Conservation (phyloP, 768 basidiomycete species). For the Baorangia bicolor region DNA sequence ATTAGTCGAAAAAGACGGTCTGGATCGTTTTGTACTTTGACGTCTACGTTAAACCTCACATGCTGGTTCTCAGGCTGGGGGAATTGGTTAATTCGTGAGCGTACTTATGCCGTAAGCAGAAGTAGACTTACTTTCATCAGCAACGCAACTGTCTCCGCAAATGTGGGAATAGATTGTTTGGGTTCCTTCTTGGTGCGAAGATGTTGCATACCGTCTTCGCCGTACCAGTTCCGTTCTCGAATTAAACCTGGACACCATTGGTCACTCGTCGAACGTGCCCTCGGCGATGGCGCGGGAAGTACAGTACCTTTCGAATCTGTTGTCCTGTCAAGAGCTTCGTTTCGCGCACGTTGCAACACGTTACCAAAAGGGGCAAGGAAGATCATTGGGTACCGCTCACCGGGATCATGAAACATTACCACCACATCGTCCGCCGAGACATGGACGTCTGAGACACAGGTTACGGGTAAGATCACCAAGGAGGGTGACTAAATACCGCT, state of each 20-base stretch:
- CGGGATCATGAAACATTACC: conserved; percentile 95
- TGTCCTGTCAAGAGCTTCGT: conserved; percentile 67
- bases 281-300: background rate
- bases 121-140: conserved; percentile 65
- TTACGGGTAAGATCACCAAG: conserved; percentile 46
- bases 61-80: conserved; percentile 69
- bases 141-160: conserved; percentile 75
- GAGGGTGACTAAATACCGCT: conserved; percentile 70
- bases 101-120: conserved; percentile 7
- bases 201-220: conserved; percentile 69
- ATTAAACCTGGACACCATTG: conserved; percentile 52
- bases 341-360: conserved; percentile 22
- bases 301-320: conserved; percentile 75
- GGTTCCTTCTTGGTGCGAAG: conserved; percentile 79
- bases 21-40: conserved; percentile 92
- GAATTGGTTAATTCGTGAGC: conserved; percentile 3
- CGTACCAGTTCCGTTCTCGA: conserved; percentile 69
- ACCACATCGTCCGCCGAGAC: conserved; percentile 85
- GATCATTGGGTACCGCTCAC: conserved; percentile 38
- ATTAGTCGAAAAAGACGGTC: conserved; percentile 80
- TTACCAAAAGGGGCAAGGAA: conserved; percentile 25
- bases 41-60: conserved; percentile 84
- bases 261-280: conserved; percentile 29
- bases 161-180: conserved; percentile 86
- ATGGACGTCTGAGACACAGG: conserved; percentile 82